Percentiles rank a stretch among this genome's conserved stretches.
phyloP scores from a whole-genome alignment of 441 rosid species.

The California macrophylla region DNA sequence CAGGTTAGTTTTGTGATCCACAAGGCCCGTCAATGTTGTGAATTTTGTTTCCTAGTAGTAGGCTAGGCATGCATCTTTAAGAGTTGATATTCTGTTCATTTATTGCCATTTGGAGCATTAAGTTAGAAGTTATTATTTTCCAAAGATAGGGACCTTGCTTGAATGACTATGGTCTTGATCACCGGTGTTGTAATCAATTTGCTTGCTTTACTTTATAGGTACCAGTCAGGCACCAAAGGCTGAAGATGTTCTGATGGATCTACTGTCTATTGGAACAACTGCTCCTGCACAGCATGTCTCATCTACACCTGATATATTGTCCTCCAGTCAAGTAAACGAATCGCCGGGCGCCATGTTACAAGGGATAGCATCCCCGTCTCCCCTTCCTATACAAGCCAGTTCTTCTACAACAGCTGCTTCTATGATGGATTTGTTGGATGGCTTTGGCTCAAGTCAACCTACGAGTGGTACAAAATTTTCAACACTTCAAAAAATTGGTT shows the following conservation, averaged over 20 bases:
- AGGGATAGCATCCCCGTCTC: conserved; percentile 39
- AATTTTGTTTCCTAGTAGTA: no score
- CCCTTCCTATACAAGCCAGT: conserved; percentile 27
- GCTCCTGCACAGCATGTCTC: conserved; percentile 46
- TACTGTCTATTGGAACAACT: conserved; percentile 70
- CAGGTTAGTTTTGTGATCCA: conserved; percentile 48
- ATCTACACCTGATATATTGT: conserved; percentile 45
- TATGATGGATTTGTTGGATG: conserved; percentile 78
- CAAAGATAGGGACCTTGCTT: background rate
- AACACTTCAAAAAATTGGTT: conserved; percentile 9
- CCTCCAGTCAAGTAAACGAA: conserved; percentile 35
- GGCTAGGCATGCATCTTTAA: background rate
- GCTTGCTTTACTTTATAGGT: conserved; percentile 29
- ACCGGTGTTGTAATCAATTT: background rate
- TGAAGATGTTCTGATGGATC: conserved; percentile 74
- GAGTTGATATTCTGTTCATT: background rate
- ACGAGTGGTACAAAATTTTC: conserved; percentile 41
- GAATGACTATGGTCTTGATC: background rate
- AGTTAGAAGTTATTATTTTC: background rate
- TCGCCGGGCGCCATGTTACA: conserved; percentile 33
- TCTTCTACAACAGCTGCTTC: conserved; percentile 43
- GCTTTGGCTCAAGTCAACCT: conserved; percentile 51
- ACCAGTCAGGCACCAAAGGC: conserved; percentile 54
- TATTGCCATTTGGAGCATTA: conserved; percentile 7
- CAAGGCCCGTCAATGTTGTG: background rate